Evolutionary conservation across 2,329 filamentous ascomycete species (phyloP), one percentile per base, ranked within the genome.

Genomic region (Septoria petroselini): DNA sequence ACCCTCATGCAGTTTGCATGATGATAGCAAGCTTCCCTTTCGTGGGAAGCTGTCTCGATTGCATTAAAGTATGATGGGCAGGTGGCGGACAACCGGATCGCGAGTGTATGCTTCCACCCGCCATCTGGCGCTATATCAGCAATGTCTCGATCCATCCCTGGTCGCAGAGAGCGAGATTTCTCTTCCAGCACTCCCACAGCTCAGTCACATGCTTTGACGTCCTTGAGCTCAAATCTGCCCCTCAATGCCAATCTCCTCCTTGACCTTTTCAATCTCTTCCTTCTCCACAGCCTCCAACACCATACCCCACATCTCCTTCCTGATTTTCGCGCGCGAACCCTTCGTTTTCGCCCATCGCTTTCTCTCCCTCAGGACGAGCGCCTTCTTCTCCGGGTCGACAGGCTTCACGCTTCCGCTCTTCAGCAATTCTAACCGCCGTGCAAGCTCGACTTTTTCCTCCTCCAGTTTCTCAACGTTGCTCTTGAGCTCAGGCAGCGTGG

Each of bases 401-500:
- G 72, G 72, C 58, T 72, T 71, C 23, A 69, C 65, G 41, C 66
- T 67, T 7, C 71, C 73, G 4, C 62, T 65, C 46, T 68, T 68
- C 50, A 77, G 60, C 8, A 58, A 68, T 9, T 64, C 61, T 23
- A 83, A 60, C 2, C 73, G 66, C 3, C 59, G 63, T 11, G 62
- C 46, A 9, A 79, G 65, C 18, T 69, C 66, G 1, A 59, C 52
- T 49, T 73, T 76, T 55, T 79, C 73, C 2, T 58, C 52, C 51
- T 75, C 71, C 4, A 83, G 66, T 1, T 62, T 62, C 6, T 59
- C 53, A 5, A 81, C 70, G 5, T 64, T 63, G 12, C 67, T 53
- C 7, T 72, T 68, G 14, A 84, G 72, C 29, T 80, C 74, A 0
- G 71, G 63, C 2, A 78, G 73, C 12, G 78, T 75, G 12, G 81